Base-by-base conservation (phyloP, 495 filamentous ascomycete genomes). In the Delitschia confertaspora region DNA sequence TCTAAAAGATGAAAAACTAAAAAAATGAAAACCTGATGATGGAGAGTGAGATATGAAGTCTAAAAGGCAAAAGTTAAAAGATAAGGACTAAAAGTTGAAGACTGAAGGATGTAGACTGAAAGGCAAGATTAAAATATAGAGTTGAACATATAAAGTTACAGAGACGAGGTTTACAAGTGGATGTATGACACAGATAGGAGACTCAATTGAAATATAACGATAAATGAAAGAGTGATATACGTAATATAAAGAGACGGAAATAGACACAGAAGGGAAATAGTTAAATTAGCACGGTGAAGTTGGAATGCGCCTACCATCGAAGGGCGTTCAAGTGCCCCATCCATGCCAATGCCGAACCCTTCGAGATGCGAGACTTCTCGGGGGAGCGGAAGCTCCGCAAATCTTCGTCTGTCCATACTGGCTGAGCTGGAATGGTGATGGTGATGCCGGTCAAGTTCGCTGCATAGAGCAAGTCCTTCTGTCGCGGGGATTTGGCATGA, bases 311-410 rank as follows among this genome's bases (percentile, higher is more conserved):
- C 10, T 34, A 56, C 59, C 59, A 62, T 39, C 23, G 49, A 23
- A 62, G 42, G 4, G 55, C 59, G 33, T 60, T 57, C 18, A 59
- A 43, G 39, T 61, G 59, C 6, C 53, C 59, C 45, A 59, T 38
- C 59, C 59, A 59, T 6, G 59, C 59, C 42, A 61, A 20, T 3
- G 51, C 57, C 11, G 33, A 48, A 9, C 59, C 59, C 42, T 45
- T 49, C 14, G 26, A 30, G 16, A 61, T 57, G 21, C 21, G 38
- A 17, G 45, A 52, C 11, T 33, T 42, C 24, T 44, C 42, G 2
- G 27, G 42, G 3, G 53, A 40, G 14, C 36, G 42, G 14, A 62
- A 45, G n/a, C 11, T 37, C 7, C 23, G 19, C 6, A 60, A 31
- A 42, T 61, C 56, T 5, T 31, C 34, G 6, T 57, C 57, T 16